A percentile compares a stretch with the other conserved stretches of the same genome.
Conservation (phyloP, 2,329 filamentous ascomycete genomes). For the Beauveria australis region DNA sequence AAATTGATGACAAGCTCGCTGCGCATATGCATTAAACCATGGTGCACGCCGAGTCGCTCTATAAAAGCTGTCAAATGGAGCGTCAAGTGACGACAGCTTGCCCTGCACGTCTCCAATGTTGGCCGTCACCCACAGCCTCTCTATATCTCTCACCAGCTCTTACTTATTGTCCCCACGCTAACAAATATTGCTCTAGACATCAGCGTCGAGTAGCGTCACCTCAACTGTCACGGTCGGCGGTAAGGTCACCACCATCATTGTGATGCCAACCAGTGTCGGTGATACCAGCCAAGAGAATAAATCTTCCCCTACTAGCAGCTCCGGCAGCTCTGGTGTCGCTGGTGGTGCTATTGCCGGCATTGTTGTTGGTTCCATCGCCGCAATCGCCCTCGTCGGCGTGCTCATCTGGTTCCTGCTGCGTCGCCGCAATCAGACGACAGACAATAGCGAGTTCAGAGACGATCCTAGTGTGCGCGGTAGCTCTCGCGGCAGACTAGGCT, state of each 20-base stretch:
- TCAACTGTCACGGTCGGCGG: slow-evolving; percentile 49
- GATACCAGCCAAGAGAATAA: slow-evolving; percentile 15
- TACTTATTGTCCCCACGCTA: not conserved
- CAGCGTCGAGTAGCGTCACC: slow-evolving; percentile 17
- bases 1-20: not conserved
- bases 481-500: slow-evolving; percentile 40
- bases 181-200: not conserved
- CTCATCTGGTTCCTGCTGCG: slow-evolving; percentile 31
- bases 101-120: not conserved
- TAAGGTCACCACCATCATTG: slow-evolving; percentile 45
- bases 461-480: slow-evolving; percentile 41
- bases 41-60: too few species aligned
- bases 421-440: slow-evolving; percentile 33
- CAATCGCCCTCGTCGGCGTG: slow-evolving; percentile 27
- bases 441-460: slow-evolving; percentile 34
- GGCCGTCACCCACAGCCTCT: not conserved
- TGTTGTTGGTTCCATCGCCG: slow-evolving; percentile 41
- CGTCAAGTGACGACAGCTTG: not conserved
- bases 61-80: not conserved
- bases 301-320: slow-evolving; percentile 13
- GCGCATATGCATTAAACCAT: not conserved
- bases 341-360: slow-evolving; percentile 45
- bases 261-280: slow-evolving; percentile 33
- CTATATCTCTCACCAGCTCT: not conserved
- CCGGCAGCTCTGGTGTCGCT: slow-evolving; percentile 22